phyloP scores from a whole-genome alignment of 192 early-diverging fungal genomes.

The Entophlyctis luteolus region DNA sequence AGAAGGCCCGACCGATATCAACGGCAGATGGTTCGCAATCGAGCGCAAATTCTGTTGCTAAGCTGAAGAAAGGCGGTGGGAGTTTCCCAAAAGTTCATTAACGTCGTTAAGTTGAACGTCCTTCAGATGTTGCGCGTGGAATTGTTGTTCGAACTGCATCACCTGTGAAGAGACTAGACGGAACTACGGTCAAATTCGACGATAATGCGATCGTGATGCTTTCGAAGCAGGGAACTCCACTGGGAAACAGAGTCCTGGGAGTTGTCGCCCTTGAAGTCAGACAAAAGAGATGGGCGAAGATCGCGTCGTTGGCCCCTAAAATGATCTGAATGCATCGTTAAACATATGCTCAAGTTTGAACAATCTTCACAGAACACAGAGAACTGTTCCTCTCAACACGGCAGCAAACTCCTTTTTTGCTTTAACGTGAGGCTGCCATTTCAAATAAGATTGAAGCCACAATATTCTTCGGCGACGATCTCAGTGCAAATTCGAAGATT shows the following conservation, averaged over 20 bases:
- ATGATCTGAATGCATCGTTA: conserved; percentile 65
- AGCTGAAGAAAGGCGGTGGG: conserved; percentile 76
- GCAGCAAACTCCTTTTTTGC: too few species aligned
- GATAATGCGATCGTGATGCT: conserved; percentile 96
- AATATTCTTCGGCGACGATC: too few species aligned
- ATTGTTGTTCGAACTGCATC: conserved; percentile 87
- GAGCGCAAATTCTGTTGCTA: conserved; percentile 42
- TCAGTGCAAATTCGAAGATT: too few species aligned
- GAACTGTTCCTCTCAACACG: too few species aligned
- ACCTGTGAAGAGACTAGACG: conserved; percentile 84
- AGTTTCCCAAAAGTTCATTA: neutral
- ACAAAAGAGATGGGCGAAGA: conserved; percentile 94
- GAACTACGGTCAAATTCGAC: conserved; percentile 88
- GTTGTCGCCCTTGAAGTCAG: conserved; percentile 83
- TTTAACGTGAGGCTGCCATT: too few species aligned
- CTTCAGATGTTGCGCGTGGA: conserved; percentile 76
- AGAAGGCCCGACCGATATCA: conserved; percentile 79
- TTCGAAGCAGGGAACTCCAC: conserved; percentile 88
- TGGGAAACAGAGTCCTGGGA: conserved; percentile 90
- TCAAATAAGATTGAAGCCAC: too few species aligned
- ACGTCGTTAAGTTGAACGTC: neutral
- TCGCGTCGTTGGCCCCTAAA: conserved; percentile 86
- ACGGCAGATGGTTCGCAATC: conserved; percentile 14
- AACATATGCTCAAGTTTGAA: neutral
- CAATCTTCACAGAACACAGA: too few species aligned